Percentiles rank a stretch among this genome's conserved stretches.
phyloP scores from a whole-genome alignment of 2,329 filamentous ascomycete species.

The Zymoseptoria tritici region DNA sequence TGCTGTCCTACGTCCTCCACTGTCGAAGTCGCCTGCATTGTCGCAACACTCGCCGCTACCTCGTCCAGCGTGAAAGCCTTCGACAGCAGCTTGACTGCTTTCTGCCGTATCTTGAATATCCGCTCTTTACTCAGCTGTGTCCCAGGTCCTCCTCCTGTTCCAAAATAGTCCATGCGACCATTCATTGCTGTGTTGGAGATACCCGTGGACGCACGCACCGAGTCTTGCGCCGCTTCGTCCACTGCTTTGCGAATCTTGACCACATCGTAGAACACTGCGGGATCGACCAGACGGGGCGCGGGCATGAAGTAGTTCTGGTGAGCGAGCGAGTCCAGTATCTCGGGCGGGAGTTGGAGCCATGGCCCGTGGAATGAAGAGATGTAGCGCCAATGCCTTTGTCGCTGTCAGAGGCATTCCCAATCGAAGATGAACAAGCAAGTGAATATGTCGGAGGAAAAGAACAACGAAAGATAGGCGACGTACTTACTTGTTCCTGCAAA shows the following conservation, averaged over 20 bases:
- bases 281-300: constrained; percentile 68
- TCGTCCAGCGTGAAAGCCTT: constrained; percentile 75
- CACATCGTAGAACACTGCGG: constrained; percentile 74
- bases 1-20: constrained; percentile 68
- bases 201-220: constrained; percentile 69
- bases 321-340: constrained; percentile 71
- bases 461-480: constrained; percentile 15
- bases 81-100: constrained; percentile 69
- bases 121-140: constrained; percentile 67
- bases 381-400: constrained; percentile 68
- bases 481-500: constrained; percentile 63
- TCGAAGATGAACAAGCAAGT: neutral
- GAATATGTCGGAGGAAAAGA: neutral
- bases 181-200: constrained; percentile 58
- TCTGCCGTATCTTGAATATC: constrained; percentile 70
- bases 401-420: constrained; percentile 3
- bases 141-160: constrained; percentile 45
- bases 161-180: constrained; percentile 41
- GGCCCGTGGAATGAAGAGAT: constrained; percentile 78
- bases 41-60: constrained; percentile 73
- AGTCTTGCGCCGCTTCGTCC: constrained; percentile 70
- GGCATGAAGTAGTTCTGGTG: constrained; percentile 73
- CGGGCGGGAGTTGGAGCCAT: constrained; percentile 72
- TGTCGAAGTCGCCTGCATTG: constrained; percentile 72
- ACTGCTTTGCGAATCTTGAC: constrained; percentile 74